Base-by-base conservation (phyloP, 208 protist genomes). In the Acanthamoeba castellanii region DNA sequence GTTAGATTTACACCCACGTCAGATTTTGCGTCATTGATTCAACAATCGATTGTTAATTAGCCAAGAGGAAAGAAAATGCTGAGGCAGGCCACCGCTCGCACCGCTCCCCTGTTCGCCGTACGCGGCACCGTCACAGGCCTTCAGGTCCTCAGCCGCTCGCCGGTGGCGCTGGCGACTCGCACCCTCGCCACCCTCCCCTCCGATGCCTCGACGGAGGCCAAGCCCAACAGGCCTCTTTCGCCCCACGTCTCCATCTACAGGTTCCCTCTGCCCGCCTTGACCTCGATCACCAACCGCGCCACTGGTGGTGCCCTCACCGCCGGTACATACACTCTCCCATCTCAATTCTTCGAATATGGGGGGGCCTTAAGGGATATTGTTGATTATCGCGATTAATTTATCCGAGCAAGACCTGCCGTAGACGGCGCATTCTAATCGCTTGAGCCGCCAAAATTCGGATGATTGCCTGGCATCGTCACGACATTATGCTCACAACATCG, bases 191-290 rank as follows among this genome's bases (percentile, higher is more conserved):
- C 64, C 20, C 22, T 70, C 64, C 64, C 64, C 27, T 70, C 64
- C 27, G 11, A 13, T 14, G 64, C 18, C 11, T 27, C 64, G 8
- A 32, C 64, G 64, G 64, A 70, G 64, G n/a, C 3, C 37, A 14
- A 14, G 22, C 42, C 42, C 55, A 13, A 94, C 3, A 57, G 90
- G 89, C 89, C 95, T 66, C 93, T 87, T 6, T 95, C 92, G 32
- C 95, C 95, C 88, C 95, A 96, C 88, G 20, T 96, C 6, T 92
- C 84, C 16, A 91, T 95, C 14, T 96, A 96, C 37, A 95, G 94
- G 68, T 95, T 96, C 55, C 95, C 95, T 88, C 27, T 93, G 7
- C 91, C 95, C 76, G 95, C 95, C n/a, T 18, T 96, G 0, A 57
- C 93, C 14, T 95, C 92, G 34, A 95, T 96, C 64, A 68, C 93